Base-by-base conservation (phyloP, 805 yeast species). In the Teunomyces panamensis region DNA sequence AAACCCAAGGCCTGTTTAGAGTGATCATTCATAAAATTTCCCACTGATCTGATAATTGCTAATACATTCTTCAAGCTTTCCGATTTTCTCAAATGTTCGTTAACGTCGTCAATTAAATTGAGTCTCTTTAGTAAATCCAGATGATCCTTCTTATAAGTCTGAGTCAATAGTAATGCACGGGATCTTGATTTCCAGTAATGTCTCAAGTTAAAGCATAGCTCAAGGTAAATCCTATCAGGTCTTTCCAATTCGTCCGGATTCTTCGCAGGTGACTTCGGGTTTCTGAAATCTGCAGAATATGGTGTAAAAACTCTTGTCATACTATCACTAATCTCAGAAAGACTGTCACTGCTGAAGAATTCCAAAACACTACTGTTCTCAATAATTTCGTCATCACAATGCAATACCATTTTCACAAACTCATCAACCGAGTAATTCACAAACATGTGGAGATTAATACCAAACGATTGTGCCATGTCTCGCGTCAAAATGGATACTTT, bases 11-110 rank as follows among this genome's bases (percentile, higher is more conserved):
- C 98, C 63, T 90, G 96, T 57, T 90, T 91, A 2, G 89, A 75
- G n/a, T 82, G 73, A 58, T 90, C 96, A 63, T 95, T 94, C 99
- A 94, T 94, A 64, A 84, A 92, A 64, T 94, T 94, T 49, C 99
- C 99, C 44, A 94, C 94, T 3, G 91, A 84, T 53, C 91, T 73
- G 51, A 94, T 92, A 42, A 94, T 81, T 48, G 88, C 90, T 59
- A 95, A 78, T 11, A 94, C 83, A 47, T 81, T 78, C 51, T 83
- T 79, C 59, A 95, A 74, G 44, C 82, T 80, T 13, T 78, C 79
- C 1, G 96, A 88, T 24, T 77, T 73, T 51, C 79, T 79, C 33
- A 92, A 74, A 37, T 83, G 75, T 35, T 78, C 78, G 36, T 84
- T 81, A 0, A 97, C 97, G 17, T 74, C 75, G 56, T 91, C 97